phyloP scores from a whole-genome alignment of 1,284 basidiomycete genomes.

The Cutaneotrichosporon sp. region DNA sequence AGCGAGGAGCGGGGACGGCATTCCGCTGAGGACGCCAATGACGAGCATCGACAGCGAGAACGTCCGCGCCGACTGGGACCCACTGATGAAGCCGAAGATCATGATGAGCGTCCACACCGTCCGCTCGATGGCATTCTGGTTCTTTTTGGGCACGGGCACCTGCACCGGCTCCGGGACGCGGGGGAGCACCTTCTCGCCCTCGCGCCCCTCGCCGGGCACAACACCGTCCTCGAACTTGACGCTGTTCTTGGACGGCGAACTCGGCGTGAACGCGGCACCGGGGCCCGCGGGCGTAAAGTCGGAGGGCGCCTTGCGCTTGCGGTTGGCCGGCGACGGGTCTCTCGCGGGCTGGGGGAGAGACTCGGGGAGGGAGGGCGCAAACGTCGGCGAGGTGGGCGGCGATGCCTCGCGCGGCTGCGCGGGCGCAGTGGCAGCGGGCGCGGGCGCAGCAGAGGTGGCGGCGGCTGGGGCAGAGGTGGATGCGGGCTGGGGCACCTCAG shows the following conservation, averaged over 20 bases:
- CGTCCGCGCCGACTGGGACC: constrained; percentile 43
- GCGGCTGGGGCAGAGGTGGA: not conserved
- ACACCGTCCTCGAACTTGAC: constrained; percentile 55
- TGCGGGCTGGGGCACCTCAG: not conserved
- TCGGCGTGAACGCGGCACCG: constrained; percentile 23
- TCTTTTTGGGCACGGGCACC: constrained; percentile 57
- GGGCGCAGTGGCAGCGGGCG: not conserved
- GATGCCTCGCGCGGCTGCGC: constrained; percentile 1
- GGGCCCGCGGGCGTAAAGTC: constrained; percentile 44
- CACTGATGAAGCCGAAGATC: constrained; percentile 90
- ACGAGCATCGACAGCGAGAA: too few relatives aligned
- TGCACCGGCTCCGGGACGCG: constrained; percentile 6
- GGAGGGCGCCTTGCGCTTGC: constrained; percentile 45
- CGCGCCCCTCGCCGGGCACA: constrained; percentile 48
- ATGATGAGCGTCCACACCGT: constrained; percentile 96
- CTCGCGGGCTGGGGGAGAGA: constrained; percentile 35
- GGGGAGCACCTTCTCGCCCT: constrained; percentile 48
- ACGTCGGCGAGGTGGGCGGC: constrained; percentile 23
- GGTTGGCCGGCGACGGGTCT: constrained; percentile 39
- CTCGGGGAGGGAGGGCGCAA: constrained; percentile 36
- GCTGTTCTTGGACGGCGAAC: constrained; percentile 42
- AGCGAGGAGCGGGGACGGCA: not conserved
- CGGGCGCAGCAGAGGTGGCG: not conserved
- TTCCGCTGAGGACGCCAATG: too few relatives aligned
- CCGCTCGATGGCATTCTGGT: constrained; percentile 75